Evolutionary conservation across 768 basidiomycete genomes (phyloP), one percentile per base, ranked within the genome.

Genomic region (Mycena indigotica): DNA sequence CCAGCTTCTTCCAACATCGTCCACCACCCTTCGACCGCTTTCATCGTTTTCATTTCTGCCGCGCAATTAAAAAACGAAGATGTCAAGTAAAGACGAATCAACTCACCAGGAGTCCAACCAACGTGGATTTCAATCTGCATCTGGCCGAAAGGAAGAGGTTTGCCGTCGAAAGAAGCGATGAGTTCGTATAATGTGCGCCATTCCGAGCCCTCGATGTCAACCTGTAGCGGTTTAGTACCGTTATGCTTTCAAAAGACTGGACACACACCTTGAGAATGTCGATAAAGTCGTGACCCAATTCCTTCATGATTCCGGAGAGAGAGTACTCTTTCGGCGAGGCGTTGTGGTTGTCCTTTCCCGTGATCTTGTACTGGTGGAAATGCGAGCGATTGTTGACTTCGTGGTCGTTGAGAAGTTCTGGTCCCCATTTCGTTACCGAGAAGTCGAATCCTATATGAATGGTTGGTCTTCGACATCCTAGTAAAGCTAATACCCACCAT

Each of bases 171-270:
- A 52, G 67, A 66, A 26, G 70, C 68, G 57, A 77, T 72, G 63
- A 77, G 76, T 17, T 70, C 68, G 29, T 65, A 60, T 2, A 84
- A 63, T 1, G 79, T 73, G 44, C 74, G 70, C 66, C 77, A 84
- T 59, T 84, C 82, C 46, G 71, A 70, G 40, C 79, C 82, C 56
- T 84, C 82, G 28, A 82, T 74, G 65, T 84, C 82, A 49, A 84
- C 73, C 66, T 81, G 75, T 63, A 76, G 69, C 19, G 78, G 64
- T 50, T 79, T 75, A 12, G 80, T 72, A 58, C 70, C 66, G 21
- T 45, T 69, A 65, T 77, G 78, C 29, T 64, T 71, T 75, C 53
- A 32, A 29, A 25, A 21, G 5, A 19, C 46, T 41, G 1, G 25
- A 16, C 25, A n/a, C 38, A n/a, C 25, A 56, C 64, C 65, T 84